These are phyloP conservation scores for Anacardium occidentale DNA, from an alignment of 345 rosid genomes.

Conservation along the genomic window DNA sequence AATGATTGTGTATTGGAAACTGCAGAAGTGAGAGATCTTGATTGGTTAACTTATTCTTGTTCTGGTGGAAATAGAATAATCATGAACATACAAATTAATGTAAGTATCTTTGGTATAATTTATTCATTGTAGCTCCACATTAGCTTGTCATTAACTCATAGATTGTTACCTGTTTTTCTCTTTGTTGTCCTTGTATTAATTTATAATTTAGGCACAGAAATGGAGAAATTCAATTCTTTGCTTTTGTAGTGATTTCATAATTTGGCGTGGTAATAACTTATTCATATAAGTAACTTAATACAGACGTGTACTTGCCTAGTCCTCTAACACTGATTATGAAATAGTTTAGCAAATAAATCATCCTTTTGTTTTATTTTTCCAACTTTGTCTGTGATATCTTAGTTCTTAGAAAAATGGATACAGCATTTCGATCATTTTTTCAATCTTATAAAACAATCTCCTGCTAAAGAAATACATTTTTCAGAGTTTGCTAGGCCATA, in stretches of 20 bases:
- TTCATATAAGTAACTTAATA: not conserved
- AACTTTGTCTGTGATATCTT: no score
- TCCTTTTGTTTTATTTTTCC: not conserved
- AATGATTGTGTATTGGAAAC: constrained; percentile 3
- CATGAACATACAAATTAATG: not conserved
- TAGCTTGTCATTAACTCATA: not conserved
- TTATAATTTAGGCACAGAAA: not conserved
- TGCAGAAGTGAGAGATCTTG: not conserved
- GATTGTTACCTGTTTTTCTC: not conserved
- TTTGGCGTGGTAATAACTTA: not conserved
- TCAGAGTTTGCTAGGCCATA: no score
- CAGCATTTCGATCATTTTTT: not conserved
- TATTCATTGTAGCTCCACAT: not conserved
- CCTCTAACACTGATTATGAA: no score
- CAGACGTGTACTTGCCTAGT: no score
- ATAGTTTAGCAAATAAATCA: no score
- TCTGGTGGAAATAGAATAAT: constrained; percentile 4
- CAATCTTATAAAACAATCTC: no score
- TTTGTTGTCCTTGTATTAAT: not conserved
- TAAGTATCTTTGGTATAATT: not conserved
- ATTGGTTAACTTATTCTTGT: not conserved
- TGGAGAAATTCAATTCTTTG: not conserved
- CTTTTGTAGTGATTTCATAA: not conserved
- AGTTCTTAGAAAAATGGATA: not conserved
- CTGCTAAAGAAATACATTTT: no score